Evolutionary conservation across 306 rosid genomes (phyloP), one percentile per base, ranked within the genome.

Genomic region (Datisca glomerata): DNA sequence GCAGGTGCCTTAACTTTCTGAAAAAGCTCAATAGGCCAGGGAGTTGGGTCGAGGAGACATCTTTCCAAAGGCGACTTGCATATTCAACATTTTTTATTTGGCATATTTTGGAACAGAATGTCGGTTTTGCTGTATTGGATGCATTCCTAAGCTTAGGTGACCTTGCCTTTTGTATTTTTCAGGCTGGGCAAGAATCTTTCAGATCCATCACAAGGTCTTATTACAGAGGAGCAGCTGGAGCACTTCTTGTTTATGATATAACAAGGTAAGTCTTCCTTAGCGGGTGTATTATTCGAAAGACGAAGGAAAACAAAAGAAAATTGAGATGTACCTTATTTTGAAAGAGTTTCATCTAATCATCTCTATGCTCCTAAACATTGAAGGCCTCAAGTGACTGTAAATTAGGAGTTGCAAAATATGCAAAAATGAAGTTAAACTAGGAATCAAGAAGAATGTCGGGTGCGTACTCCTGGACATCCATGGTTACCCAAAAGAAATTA

Each of bases 131-230:
- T 4, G 43, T 5, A n/a, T 4, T 17, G 24, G 21, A 44, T 36
- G n/a, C 45, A 21, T 12, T 20, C 21, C 5, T 2, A 1, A 5
- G 11, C 34, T 20, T 16, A 3, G 21, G 18, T 46, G 31, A 4
- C 6, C 31, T 25, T 23, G 31, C 47, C 47, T 22, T 14, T 67
- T 12, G 7, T 41, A 41, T 52, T 38, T 69, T 57, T 20, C 76
- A 87, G 97, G 97, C 97, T 15, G 97, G 97, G 57, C 97, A 87
- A 71, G 97, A 87, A 75, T 87, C 97, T n/a, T 87, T 87, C 63
- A 71, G 97, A 67, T 87, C 97, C 46, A 87, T 87, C 32, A 87
- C 94, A 5, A 78, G 97, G 67, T 87, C 97, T 35, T 87, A 87
- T 57, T 87, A 83, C 36, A 67, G 97, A 70, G 97, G 97, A 19